Base-by-base conservation (phyloP, 768 basidiomycete species). In the Suillus fuscotomentosus region DNA sequence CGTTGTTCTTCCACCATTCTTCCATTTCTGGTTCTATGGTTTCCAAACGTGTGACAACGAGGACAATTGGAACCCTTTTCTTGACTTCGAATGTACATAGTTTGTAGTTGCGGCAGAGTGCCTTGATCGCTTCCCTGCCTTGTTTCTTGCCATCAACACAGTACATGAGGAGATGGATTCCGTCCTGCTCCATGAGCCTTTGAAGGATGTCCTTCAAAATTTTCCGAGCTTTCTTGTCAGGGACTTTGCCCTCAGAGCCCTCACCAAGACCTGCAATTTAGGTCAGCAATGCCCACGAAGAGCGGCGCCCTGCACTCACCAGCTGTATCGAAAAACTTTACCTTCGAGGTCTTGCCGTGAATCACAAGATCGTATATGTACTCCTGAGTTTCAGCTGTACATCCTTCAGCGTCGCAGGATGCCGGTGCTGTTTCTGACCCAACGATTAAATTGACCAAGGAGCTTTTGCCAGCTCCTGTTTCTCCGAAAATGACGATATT, bases 401-500 rank as follows among this genome's bases (percentile, higher is more conserved):
- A 79, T 8, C 80, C 78, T 3, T 65, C 43, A 11, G 75, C 75
- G 22, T 73, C 69, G 15, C 72, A 67, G n/a, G 78, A 80, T 14
- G 72, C 73, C 13, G 55, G 60, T n/a, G 81, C 81, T 10, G 63
- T 63, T 5, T 73, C 63, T 8, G 68, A 61, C 47, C 74, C 75
- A 22, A 66, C 64, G 47, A 82, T 50, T 67, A 83, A 75, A 65
- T 82, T 83, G 63, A 83, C 62, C 24, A 82, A 65, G 1, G 79
- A 81, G 64, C 82, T 83, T 62, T 82, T 83, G 42, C 77, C 77
- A 43, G 70, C 64, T 43, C 81, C 81, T 10, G 73, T 71, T 67
- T 82, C 80, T 22, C 81, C 82, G 65, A 82, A 83, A 22, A 82
- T 47, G 57, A 82, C 61, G 56, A 81, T 69, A 64, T 82, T 82